Percentiles rank a stretch among this genome's conserved stretches.
Evolutionary conservation across 257 asterid genomes (phyloP).

Genomic region (Solanum okadae): DNA sequence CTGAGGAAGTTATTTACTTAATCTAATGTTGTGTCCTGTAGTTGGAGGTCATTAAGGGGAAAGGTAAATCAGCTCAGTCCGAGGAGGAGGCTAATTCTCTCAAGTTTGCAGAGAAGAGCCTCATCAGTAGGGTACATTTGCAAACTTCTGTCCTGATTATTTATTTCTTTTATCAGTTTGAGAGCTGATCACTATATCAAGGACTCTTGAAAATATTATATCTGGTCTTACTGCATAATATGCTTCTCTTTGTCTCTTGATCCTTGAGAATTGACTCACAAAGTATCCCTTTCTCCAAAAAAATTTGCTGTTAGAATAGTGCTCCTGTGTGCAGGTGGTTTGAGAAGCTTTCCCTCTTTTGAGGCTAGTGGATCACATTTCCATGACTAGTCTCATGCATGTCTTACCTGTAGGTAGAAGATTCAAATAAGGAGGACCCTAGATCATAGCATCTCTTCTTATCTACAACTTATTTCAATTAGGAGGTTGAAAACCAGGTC

Average conservation of each 20-base stretch:
- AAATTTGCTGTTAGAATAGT: neutral
- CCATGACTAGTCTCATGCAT: neutral
- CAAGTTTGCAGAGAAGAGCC: constrained; percentile 67
- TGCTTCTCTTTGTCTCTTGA: neutral
- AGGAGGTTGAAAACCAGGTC: neutral
- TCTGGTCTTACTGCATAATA: neutral
- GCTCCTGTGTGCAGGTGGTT: neutral
- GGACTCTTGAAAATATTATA: neutral
- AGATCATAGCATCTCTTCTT: neutral
- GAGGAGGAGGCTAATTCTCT: constrained; percentile 78
- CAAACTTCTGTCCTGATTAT: neutral
- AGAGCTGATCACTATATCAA: neutral
- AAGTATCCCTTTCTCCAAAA: neutral
- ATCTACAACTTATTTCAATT: neutral
- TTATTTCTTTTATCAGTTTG: neutral
- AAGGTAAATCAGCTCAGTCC: constrained; percentile 61
- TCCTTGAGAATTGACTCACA: neutral
- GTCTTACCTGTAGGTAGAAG: neutral
- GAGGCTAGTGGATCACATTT: neutral
- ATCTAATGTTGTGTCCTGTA: constrained; percentile 15
- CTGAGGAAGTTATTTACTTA: neutral
- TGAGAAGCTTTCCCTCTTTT: neutral
- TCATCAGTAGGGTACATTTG: constrained; percentile 59
- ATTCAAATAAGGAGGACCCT: neutral
- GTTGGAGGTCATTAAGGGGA: constrained; percentile 58